Base-by-base conservation (phyloP, 202 grass and related monocot genomes). In the Panicum virgatum region DNA sequence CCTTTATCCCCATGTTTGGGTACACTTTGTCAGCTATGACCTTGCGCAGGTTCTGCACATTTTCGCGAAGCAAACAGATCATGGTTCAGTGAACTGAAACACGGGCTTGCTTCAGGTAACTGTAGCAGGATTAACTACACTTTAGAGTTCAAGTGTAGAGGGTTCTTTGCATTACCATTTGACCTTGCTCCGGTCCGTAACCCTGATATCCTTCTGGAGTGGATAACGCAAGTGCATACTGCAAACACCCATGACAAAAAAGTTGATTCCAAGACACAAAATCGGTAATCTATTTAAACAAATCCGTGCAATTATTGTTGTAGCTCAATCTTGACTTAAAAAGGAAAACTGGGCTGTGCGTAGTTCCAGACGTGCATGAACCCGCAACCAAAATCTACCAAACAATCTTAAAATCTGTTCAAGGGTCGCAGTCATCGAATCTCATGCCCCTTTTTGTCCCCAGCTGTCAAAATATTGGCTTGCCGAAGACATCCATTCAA, bases 131-230 rank as follows among this genome's bases (percentile, higher is more conserved):
- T 62, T 22, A 40, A 3, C 64, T 42, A 14, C 20, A 72, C 29
- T 13, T 22, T 12, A 72, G 12, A 69, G 3, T 72, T 50, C 3
- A 73, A 73, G 70, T 12, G 19, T 50, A 29, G 16, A 32, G 37
- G 51, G 9, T 20, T 48, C 46, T 72, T 40, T n/a, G 48, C 15
- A 76, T 89, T 91, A 99, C 96, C 89, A 74, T 83, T 76, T 96
- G 87, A 2, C 96, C 96, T 88, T 89, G 81, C 85, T 99, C 96
- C 12, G 88, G 89, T 39, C 92, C 93, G n/a, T 99, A 99, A 67
- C 96, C 96, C 67, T 82, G 84, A 44, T 99, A 99, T 9, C 96
- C 92, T 90, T 99, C 89, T 65, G 68, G 89, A 65, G 93, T 99
- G 73, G 96, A 96, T 65, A 99, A 80, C 37, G 72, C 93, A 82